Percentiles rank a stretch among this genome's conserved stretches.
Conservation (phyloP, 2,329 filamentous ascomycete species). For the Coniochaeta prunicola region DNA sequence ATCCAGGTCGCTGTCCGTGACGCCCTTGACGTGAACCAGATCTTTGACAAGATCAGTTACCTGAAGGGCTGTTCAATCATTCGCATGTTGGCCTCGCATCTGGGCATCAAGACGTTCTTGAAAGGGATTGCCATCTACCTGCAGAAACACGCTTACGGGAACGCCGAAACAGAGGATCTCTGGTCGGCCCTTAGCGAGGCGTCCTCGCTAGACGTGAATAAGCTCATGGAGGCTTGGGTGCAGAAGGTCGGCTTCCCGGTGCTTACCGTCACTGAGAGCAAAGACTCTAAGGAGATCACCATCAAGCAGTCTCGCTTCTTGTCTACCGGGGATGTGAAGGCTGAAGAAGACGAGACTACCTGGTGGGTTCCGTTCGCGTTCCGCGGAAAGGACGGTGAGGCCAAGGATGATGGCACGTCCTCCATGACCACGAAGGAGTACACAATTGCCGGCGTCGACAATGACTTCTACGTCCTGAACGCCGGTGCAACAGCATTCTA, state of each 20-base stretch:
- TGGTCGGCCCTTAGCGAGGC: conserved; percentile 85
- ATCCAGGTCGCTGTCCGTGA: conserved; percentile 94
- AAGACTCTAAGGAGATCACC: conserved; percentile 68
- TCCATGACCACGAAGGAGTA: conserved; percentile 72
- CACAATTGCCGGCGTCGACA: conserved; percentile 65
- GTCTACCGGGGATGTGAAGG: conserved; percentile 81
- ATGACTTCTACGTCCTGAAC: conserved; percentile 91
- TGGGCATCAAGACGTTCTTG: conserved; percentile 82
- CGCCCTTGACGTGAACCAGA: conserved; percentile 93
- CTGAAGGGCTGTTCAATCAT: conserved; percentile 94
- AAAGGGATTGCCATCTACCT: conserved; percentile 87
- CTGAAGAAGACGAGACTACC: conserved; percentile 81
- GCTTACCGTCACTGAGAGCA: conserved; percentile 67
- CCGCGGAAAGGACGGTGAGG: conserved; percentile 61
- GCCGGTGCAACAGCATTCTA: conserved; percentile 82
- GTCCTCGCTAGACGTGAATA: conserved; percentile 77
- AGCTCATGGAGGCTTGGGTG: conserved; percentile 93
- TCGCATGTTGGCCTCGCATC: conserved; percentile 87
- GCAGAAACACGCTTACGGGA: conserved; percentile 77
- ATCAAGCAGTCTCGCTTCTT: conserved; percentile 86
- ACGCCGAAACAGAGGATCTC: conserved; percentile 85
- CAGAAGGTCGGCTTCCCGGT: conserved; percentile 92
- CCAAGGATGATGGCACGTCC: conserved; percentile 53
- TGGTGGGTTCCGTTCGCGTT: conserved; percentile 96
- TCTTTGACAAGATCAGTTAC: conserved; percentile 96